Evolutionary conservation across 768 basidiomycete species (phyloP).

Genomic region (Podaxis carcinomalis): DNA sequence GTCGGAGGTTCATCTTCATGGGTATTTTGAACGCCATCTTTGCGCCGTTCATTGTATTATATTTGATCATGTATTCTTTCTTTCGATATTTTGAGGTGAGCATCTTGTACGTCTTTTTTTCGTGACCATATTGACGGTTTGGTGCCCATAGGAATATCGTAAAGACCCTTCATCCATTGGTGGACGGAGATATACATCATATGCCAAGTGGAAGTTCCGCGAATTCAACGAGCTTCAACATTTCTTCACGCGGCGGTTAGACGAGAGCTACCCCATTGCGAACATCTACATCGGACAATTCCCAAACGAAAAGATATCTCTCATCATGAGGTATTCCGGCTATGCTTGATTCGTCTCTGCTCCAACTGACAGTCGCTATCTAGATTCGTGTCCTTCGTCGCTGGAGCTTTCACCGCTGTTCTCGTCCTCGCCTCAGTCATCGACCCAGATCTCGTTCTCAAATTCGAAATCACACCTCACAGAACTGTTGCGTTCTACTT

Average conservation of each 20-base stretch:
- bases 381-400: constrained; percentile 94
- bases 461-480: constrained; percentile 92
- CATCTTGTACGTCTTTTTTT: not conserved
- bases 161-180: constrained; percentile 96
- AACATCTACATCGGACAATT: constrained; percentile 98
- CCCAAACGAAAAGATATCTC: constrained; percentile 88
- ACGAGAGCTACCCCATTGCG: constrained; percentile 84
- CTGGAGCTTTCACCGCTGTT: constrained; percentile 95
- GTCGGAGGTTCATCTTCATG: constrained; percentile 92
- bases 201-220: constrained; percentile 97
- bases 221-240: constrained; percentile 99
- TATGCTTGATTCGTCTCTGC: not conserved
- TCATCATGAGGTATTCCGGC: constrained; percentile 73
- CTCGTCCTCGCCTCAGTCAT: constrained; percentile 87
- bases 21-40: constrained; percentile 94
- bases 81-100: constrained; percentile 97
- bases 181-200: constrained; percentile 87
- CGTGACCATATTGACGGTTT: constrained; percentile 10
- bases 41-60: constrained; percentile 94
- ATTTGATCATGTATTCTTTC: constrained; percentile 97
- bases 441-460: constrained; percentile 90
- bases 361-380: not conserved
- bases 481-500: constrained; percentile 94
- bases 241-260: constrained; percentile 79
- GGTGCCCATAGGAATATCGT: constrained; percentile 80